These are phyloP conservation scores for Solanum stenotomum DNA, from an alignment of 257 asterid species.

Conservation along the genomic window DNA sequence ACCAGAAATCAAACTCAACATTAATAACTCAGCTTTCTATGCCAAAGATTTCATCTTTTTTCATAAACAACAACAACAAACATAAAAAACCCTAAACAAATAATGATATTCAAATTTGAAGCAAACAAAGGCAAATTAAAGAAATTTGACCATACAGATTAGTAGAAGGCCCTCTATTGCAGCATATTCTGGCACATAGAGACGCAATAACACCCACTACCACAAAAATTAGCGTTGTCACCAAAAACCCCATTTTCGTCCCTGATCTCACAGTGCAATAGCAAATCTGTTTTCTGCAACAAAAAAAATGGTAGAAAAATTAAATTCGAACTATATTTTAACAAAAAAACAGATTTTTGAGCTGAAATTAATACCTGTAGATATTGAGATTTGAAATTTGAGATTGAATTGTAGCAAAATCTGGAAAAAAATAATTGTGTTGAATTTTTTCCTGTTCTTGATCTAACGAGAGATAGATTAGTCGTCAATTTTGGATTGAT, in stretches of 20 bases:
- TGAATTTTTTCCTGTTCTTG: background rate
- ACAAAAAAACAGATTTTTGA: background rate
- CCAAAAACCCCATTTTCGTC: slow-evolving; percentile 56
- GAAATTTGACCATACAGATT: slow-evolving; percentile 49
- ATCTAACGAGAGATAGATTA: background rate
- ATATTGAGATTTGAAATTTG: background rate
- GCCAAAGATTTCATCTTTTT: background rate
- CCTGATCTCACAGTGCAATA: background rate
- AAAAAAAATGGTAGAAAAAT: background rate
- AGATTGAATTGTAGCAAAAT: background rate
- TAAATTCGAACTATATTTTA: too few relatives aligned
- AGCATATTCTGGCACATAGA: slow-evolving; percentile 68
- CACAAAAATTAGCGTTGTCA: slow-evolving; percentile 61
- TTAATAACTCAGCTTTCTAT: background rate
- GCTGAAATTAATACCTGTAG: background rate
- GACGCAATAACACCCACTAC: slow-evolving; percentile 72
- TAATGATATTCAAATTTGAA: background rate
- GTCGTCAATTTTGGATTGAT: background rate
- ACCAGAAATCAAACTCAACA: background rate
- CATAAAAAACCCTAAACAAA: background rate
- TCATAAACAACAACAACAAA: background rate
- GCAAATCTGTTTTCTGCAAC: background rate
- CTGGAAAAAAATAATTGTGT: background rate
- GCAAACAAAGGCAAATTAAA: background rate
- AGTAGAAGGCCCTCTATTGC: slow-evolving; percentile 83